These are phyloP conservation scores for Endotrypanum monterogeii DNA, from an alignment of 208 protist genomes.

Conservation along the genomic window DNA sequence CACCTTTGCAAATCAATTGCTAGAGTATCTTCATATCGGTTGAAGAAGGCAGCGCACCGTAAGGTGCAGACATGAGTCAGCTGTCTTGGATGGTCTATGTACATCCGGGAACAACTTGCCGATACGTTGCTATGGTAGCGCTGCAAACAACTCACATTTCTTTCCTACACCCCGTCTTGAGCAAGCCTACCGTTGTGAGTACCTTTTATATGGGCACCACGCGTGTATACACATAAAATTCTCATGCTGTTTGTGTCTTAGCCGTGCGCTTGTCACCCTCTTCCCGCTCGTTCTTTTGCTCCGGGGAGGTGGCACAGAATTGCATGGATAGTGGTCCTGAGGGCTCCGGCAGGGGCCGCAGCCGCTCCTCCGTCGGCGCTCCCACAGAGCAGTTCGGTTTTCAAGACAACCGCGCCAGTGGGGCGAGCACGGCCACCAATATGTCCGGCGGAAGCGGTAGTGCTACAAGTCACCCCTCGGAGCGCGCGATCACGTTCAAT, in stretches of 20 bases:
- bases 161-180: not conserved
- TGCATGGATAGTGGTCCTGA: not conserved
- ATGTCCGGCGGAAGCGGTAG: not conserved
- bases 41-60: too few relatives aligned
- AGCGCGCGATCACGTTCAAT: conserved; percentile 16
- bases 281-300: not conserved
- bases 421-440: conserved; percentile 19
- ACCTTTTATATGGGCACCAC: not conserved
- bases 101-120: not conserved
- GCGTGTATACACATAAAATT: too few relatives aligned
- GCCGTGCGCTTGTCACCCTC: not conserved
- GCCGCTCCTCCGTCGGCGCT: not conserved
- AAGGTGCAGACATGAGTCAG: too few relatives aligned
- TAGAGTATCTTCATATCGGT: too few relatives aligned
- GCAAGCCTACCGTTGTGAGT: not conserved
- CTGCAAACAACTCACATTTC: not conserved
- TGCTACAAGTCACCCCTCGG: not conserved
- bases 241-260: not conserved
- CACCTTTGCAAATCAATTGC: too few relatives aligned
- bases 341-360: not conserved
- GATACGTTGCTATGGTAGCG: too few relatives aligned
- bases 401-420: conserved; percentile 14
- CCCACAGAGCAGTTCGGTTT: conserved; percentile 3
- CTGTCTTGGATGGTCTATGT: too few relatives aligned
- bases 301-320: not conserved